Conservation (phyloP, 176 grass and related monocot genomes). For the Rhynchospora pubera region DNA sequence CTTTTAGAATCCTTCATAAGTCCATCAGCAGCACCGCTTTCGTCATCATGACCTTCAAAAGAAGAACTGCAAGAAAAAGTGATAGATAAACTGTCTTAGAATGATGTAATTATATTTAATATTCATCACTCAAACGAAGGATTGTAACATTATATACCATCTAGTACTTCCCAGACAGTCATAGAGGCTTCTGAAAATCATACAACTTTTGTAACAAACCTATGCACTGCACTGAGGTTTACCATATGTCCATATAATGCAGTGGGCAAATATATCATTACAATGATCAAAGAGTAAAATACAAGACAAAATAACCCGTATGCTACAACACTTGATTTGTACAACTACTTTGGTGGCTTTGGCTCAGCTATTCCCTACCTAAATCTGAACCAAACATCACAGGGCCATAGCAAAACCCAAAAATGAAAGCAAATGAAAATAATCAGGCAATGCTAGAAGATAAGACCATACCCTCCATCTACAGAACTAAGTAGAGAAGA, state of each 20-base stretch:
- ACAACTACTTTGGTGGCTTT: not conserved
- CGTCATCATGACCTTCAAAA: conserved; percentile 80
- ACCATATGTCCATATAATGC: not conserved
- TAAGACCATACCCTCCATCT: conserved; percentile 56
- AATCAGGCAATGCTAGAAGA: conserved; percentile 15
- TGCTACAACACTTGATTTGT: not conserved
- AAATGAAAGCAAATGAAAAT: not conserved
- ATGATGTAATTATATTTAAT: not conserved
- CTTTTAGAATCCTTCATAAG: conserved; percentile 54
- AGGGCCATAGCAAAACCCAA: not conserved
- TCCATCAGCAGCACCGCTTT: conserved; percentile 43
- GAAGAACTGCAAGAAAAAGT: conserved; percentile 53
- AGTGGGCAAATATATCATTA: not conserved
- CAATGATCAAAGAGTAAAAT: not conserved
- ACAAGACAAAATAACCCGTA: not conserved
- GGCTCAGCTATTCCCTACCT: not conserved
- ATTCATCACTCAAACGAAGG: not conserved
- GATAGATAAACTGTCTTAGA: not conserved
- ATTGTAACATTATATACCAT: not conserved
- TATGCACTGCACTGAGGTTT: not conserved
- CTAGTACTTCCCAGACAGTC: not conserved
- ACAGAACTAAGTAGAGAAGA: conserved; percentile 51
- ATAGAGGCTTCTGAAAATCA: not conserved
- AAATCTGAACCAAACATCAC: not conserved
- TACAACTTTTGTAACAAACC: not conserved